phyloP scores from a whole-genome alignment of 176 grass and related monocot species.

The Juncus inflexus region DNA sequence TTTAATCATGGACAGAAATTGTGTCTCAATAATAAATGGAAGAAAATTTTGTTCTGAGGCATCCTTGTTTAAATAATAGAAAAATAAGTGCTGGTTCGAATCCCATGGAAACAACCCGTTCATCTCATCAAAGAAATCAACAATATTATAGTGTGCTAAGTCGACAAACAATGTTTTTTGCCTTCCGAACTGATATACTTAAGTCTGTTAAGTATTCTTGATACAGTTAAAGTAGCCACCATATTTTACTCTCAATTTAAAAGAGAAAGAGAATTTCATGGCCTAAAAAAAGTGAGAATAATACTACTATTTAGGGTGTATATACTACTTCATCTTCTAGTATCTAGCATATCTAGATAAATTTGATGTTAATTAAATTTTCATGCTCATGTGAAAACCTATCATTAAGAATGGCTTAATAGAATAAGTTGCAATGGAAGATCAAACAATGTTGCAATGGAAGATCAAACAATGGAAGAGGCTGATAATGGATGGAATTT shows the following conservation, averaged over 20 bases:
- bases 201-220: background rate
- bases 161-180: slow-evolving; percentile 2
- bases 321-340: too few species aligned
- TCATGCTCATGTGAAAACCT: too few species aligned
- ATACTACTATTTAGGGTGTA: too few species aligned
- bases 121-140: slow-evolving; percentile 1
- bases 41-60: slow-evolving; percentile 1
- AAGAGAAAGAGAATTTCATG: too few species aligned
- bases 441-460: too few species aligned
- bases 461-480: too few species aligned
- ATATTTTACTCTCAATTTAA: slow-evolving; percentile 10
- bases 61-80: background rate
- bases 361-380: too few species aligned
- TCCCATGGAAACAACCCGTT: slow-evolving; percentile 1
- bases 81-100: background rate
- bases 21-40: background rate
- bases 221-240: background rate
- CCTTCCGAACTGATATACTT: slow-evolving; percentile 1
- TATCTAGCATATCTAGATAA: too few species aligned
- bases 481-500: too few species aligned
- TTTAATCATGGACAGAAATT: background rate
- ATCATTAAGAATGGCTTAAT: too few species aligned
- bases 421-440: too few species aligned
- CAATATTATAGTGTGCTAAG: background rate
- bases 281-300: too few species aligned